Percentiles rank a stretch among this genome's conserved stretches.
These are phyloP conservation scores for Calonectria pauciramosa DNA, from an alignment of 2,329 filamentous ascomycete genomes.

Conservation along the genomic window DNA sequence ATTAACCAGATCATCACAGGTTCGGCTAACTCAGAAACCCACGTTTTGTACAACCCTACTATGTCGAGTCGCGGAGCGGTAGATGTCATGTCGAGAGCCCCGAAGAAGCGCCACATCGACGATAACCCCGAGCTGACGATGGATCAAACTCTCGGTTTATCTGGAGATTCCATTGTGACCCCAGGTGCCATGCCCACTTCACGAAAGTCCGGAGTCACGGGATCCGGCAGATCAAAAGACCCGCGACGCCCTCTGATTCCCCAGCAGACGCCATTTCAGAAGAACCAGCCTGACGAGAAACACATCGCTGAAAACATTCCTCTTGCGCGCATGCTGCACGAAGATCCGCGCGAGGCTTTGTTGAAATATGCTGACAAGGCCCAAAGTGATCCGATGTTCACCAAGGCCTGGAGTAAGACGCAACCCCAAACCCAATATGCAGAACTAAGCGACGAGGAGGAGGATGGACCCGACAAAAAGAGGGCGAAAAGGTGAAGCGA, in stretches of 20 bases:
- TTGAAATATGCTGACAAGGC: constrained; percentile 96
- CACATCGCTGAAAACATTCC: constrained; percentile 92
- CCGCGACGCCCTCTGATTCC: constrained; percentile 89
- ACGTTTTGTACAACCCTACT: constrained; percentile 91
- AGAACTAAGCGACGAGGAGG: constrained; percentile 89
- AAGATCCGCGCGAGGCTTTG: constrained; percentile 93
- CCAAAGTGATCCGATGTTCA: constrained; percentile 94
- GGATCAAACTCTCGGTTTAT: constrained; percentile 84
- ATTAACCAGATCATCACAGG: constrained; percentile 97
- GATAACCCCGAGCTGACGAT: constrained; percentile 91
- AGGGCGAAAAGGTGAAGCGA: constrained; percentile 65
- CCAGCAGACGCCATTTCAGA: constrained; percentile 88
- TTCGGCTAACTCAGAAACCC: constrained; percentile 90
- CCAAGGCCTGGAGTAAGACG: constrained; percentile 91
- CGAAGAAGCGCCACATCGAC: constrained; percentile 95
- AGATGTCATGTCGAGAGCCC: constrained; percentile 90
- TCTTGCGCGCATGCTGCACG: constrained; percentile 92
- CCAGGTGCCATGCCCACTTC: constrained; percentile 70
- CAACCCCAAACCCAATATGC: constrained; percentile 94
- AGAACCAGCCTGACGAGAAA: constrained; percentile 89
- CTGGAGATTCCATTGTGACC: constrained; percentile 84
- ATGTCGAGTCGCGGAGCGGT: constrained; percentile 86
- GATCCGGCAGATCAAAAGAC: constrained; percentile 81
- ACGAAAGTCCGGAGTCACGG: constrained; percentile 78
- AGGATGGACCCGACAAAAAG: constrained; percentile 77